These are phyloP conservation scores for Nemophila menziesii DNA, from an alignment of 257 asterid genomes.

Conservation along the genomic window DNA sequence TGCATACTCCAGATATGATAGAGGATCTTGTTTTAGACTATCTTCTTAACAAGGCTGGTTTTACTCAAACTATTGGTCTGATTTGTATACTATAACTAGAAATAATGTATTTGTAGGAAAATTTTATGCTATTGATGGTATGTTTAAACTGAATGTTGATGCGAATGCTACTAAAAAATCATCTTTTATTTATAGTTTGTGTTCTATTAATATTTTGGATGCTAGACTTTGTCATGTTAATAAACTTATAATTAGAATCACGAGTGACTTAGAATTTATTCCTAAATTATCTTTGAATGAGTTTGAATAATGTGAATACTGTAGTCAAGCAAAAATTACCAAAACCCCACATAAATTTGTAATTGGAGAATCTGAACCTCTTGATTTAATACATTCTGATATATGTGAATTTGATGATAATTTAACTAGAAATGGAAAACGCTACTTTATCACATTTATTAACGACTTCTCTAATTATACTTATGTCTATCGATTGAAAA, in stretches of 20 bases:
- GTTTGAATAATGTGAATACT: too few species aligned
- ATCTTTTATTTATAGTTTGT: background rate
- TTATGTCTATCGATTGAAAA: background rate
- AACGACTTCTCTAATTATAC: background rate
- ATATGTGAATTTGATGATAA: too few species aligned
- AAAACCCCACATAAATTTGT: too few species aligned
- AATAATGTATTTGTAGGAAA: constrained; percentile 4
- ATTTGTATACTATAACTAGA: constrained; percentile 1
- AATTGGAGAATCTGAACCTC: too few species aligned
- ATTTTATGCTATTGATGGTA: constrained; percentile 2
- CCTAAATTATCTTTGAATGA: background rate
- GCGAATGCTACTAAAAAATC: background rate
- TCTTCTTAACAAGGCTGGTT: too few species aligned
- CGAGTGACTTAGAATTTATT: background rate
- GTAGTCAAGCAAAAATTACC: too few species aligned
- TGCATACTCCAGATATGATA: constrained; percentile 4
- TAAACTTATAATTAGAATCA: background rate
- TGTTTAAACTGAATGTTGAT: constrained; percentile 4
- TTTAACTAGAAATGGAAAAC: too few species aligned
- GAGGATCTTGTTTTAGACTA: background rate
- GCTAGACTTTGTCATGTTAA: constrained; percentile 5
- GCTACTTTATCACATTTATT: too few species aligned
- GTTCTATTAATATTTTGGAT: constrained; percentile 1
- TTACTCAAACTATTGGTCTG: background rate
- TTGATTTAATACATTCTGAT: constrained; percentile 4